Conservation (phyloP, 1,139 yeast species). For the Nakaseomyces bracarensis region DNA sequence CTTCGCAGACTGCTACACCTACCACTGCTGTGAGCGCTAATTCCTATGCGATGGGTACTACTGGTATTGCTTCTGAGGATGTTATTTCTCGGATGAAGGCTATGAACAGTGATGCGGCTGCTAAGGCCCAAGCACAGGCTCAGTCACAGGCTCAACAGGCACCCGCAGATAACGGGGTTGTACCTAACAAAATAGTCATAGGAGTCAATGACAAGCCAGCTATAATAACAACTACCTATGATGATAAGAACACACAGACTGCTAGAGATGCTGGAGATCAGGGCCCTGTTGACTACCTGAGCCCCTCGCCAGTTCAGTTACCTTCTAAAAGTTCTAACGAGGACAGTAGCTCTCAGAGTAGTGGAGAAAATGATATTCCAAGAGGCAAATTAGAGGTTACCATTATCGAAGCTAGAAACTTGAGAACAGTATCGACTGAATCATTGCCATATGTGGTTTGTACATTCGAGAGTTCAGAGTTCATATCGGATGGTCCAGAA, state of each 20-base stretch:
- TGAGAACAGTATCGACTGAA: slow-evolving; percentile 44
- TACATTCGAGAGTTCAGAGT: slow-evolving; percentile 87
- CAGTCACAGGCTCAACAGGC: background rate
- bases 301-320: slow-evolving; percentile 6
- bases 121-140: slow-evolving; percentile 4
- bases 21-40: slow-evolving; percentile 59
- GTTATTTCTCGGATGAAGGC: slow-evolving; percentile 30
- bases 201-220: slow-evolving; percentile 14
- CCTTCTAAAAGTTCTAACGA: background rate
- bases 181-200: background rate
- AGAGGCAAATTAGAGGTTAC: slow-evolving; percentile 77
- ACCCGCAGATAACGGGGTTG: slow-evolving; percentile 7
- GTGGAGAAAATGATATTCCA: slow-evolving; percentile 40
- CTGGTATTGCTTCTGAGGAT: slow-evolving; percentile 42
- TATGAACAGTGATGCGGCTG: slow-evolving; percentile 16
- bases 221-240: slow-evolving; percentile 12
- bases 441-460: slow-evolving; percentile 87
- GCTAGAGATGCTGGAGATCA: slow-evolving; percentile 9
- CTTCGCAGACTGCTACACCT: slow-evolving; percentile 38
- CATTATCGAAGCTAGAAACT: slow-evolving; percentile 69
- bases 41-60: slow-evolving; percentile 63
- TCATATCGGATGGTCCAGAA: slow-evolving; percentile 74
- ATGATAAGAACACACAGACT: background rate
- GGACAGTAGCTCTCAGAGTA: slow-evolving; percentile 8
- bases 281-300: background rate